Evolutionary conservation across 1,284 basidiomycete genomes (phyloP).

Genomic region (Cronartium quercuum): DNA sequence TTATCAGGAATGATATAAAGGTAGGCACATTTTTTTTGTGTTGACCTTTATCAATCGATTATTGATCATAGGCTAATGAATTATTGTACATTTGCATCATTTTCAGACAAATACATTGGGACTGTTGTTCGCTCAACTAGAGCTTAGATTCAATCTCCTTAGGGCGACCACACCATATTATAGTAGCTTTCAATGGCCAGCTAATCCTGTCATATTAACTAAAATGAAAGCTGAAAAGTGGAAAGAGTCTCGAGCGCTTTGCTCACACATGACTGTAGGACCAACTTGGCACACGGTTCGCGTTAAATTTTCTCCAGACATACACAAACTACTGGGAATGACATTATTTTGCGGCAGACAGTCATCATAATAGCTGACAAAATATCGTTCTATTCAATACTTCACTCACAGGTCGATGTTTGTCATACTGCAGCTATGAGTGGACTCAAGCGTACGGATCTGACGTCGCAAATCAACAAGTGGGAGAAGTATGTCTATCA

Average conservation of each 20-base stretch:
- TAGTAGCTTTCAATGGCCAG: conserved; percentile 50
- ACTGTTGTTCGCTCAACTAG: conserved; percentile 55
- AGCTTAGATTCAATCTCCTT: conserved; percentile 54
- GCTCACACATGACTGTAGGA: conserved; percentile 11
- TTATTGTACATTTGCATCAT: neutral
- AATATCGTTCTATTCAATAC: neutral
- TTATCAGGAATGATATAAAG: neutral
- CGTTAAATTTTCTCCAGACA: neutral
- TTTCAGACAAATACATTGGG: conserved; percentile 53
- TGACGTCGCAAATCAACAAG: neutral
- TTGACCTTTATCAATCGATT: neutral
- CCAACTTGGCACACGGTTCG: neutral
- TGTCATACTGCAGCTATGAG: neutral
- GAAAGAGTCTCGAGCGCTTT: conserved; percentile 50
- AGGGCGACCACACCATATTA: conserved; percentile 55
- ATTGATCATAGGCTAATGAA: neutral
- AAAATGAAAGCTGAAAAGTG: conserved; percentile 38
- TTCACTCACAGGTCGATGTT: neutral
- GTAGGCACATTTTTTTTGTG: neutral
- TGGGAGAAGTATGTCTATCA: neutral
- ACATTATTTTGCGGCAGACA: neutral
- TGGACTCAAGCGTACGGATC: neutral
- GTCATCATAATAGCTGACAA: neutral
- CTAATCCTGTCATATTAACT: neutral
- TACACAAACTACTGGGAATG: too few relatives aligned